phyloP scores from a whole-genome alignment of 305 asterid genomes.

The Withania somnifera region DNA sequence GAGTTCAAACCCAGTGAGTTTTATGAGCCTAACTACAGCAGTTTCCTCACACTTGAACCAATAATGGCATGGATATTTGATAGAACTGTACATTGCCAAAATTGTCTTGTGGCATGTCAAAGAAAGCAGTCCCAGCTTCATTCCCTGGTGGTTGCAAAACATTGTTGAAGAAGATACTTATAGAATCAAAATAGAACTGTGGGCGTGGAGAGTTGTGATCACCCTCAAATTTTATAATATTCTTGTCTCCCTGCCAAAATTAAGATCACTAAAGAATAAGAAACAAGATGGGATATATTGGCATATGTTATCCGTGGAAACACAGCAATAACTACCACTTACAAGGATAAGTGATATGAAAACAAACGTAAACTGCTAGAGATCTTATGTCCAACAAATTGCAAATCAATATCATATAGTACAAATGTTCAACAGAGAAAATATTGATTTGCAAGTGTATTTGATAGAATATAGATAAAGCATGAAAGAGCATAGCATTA shows the following conservation, averaged over 20 bases:
- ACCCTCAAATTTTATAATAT: slow-evolving; percentile 86
- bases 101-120: slow-evolving; percentile 46
- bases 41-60: neutral
- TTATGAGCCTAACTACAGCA: neutral
- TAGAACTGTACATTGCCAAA: slow-evolving; percentile 40
- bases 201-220: slow-evolving; percentile 96
- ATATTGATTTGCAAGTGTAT: neutral
- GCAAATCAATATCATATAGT: neutral
- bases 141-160: slow-evolving; percentile 71
- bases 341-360: neutral
- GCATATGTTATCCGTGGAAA: neutral
- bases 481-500: neutral
- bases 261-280: neutral
- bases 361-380: neutral
- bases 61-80: neutral
- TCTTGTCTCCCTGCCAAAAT: slow-evolving; percentile 74
- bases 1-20: neutral
- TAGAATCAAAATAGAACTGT: slow-evolving; percentile 85
- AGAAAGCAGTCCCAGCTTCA: slow-evolving; percentile 36
- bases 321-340: neutral
- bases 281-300: neutral
- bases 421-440: neutral
- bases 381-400: neutral
- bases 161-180: slow-evolving; percentile 82
- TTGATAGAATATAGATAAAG: neutral